Evolutionary conservation across 1,139 yeast genomes (phyloP).

Genomic region (Kazachstania sp.): DNA sequence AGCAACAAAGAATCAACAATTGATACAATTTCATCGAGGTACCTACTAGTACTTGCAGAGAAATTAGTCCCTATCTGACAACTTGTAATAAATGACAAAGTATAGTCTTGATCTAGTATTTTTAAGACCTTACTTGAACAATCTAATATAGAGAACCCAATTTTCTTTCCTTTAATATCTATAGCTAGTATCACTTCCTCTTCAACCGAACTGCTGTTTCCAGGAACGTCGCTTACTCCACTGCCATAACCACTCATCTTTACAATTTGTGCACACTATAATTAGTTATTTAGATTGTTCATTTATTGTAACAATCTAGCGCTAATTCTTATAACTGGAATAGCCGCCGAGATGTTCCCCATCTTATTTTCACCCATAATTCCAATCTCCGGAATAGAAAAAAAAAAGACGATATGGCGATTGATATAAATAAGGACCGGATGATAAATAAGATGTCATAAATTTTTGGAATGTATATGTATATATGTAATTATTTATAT

Average conservation of each 20-base stretch:
- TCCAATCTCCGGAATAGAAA: too few species aligned
- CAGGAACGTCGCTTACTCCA: too few species aligned
- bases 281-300: too few species aligned
- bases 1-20: constrained; percentile 11
- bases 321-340: too few species aligned
- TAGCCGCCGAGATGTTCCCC: too few species aligned
- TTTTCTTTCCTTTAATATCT: constrained; percentile 7
- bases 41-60: not conserved
- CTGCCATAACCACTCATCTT: too few species aligned
- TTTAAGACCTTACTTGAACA: constrained; percentile 7
- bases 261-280: too few species aligned
- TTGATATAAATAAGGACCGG: too few species aligned
- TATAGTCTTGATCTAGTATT: constrained; percentile 12
- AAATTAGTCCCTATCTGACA: not conserved
- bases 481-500: not conserved
- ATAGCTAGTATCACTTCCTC: constrained; percentile 9
- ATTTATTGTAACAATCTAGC: too few species aligned
- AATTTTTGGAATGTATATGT: not conserved
- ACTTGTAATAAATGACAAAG: constrained; percentile 1
- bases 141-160: constrained; percentile 16
- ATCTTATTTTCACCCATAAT: too few species aligned
- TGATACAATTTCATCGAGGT: constrained; percentile 10
- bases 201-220: not conserved
- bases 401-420: too few species aligned
- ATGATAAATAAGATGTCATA: not conserved